Evolutionary conservation across 140 eudicot species (phyloP), one percentile per base, ranked within the genome.

Genomic region (Bidens hawaiensis): DNA sequence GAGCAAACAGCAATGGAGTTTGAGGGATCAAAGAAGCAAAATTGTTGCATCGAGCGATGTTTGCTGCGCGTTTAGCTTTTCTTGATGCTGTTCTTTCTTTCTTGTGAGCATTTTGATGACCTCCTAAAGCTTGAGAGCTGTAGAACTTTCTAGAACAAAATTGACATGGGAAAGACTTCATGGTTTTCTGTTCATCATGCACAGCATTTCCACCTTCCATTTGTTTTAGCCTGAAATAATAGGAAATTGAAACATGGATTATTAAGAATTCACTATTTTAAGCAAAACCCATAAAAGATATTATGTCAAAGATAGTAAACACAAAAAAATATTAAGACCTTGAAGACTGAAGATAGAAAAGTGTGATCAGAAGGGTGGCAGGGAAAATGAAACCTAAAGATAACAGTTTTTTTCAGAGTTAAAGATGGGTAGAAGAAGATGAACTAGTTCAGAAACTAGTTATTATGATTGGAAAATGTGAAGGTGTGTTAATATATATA

Each of bases 31-130:
- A 60, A 57, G 84, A 60, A 72, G 81, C 62, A 22, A 77, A 62
- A 21, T 75, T 69, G 50, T 61, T 79, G 77, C 33, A 67, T 28
- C 61, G 78, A 22, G 58, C 47, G 27, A 36, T 66, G 36, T 36
- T 66, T 22, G 59, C 74, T 34, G 81, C 79, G 68, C 88, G 84
- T 47, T 84, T 86, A 14, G 81, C 89, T 59, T 70, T 88, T 49
- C 93, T 78, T 9, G 95, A 91, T 6, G 95, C 96, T 9, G 56
- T 82, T 68, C 99, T 82, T 52, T 93, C 99, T 49, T 88, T 93
- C 78, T 88, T 87, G 82, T 93, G 99, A 16, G 99, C 96, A 75
- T 93, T 93, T 73, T 93, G 99, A 68, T 93, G 99, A 15, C 99
- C 99, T 4, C 99, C 99, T 16, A 93, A 68, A 1, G 99, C 99